Percentiles rank a stretch among this genome's conserved stretches.
phyloP scores from a whole-genome alignment of 768 basidiomycete species.

The Tricholoma matsutake region DNA sequence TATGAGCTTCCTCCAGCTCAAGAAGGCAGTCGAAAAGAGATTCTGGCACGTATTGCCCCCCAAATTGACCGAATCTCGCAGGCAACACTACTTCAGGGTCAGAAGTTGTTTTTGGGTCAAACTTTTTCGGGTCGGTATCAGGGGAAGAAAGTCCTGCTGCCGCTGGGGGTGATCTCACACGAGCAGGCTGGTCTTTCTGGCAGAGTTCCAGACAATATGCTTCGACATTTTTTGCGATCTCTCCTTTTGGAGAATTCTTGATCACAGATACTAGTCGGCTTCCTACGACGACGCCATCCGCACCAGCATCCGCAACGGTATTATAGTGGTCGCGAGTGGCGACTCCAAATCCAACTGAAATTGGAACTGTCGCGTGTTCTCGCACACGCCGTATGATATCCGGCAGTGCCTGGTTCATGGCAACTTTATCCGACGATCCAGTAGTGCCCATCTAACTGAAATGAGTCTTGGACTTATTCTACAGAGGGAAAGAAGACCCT shows the following conservation, averaged over 20 bases:
- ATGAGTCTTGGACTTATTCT: background rate
- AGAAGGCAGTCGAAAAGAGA: constrained; percentile 88
- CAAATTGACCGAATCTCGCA: constrained; percentile 89
- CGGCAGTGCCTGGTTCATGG: constrained; percentile 73
- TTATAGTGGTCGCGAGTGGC: constrained; percentile 89
- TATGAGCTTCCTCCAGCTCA: constrained; percentile 91
- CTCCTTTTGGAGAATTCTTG: constrained; percentile 50
- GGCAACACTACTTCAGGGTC: constrained; percentile 53
- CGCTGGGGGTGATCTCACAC: constrained; percentile 30
- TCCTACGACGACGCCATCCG: constrained; percentile 92
- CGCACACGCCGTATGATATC: constrained; percentile 81
- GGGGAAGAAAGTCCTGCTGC: constrained; percentile 24
- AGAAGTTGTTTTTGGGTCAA: constrained; percentile 29
- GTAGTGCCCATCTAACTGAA: constrained; percentile 87
- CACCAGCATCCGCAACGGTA: constrained; percentile 74
- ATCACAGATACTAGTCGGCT: constrained; percentile 80
- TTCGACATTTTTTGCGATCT: constrained; percentile 52
- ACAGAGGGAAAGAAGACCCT: constrained; percentile 10
- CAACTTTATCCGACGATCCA: constrained; percentile 73
- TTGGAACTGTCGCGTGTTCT: constrained; percentile 68
- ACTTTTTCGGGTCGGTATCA: constrained; percentile 23
- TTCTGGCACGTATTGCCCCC: constrained; percentile 97
- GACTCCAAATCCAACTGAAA: constrained; percentile 96
- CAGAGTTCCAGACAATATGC: constrained; percentile 74
- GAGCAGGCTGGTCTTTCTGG: constrained; percentile 36